phyloP scores from a whole-genome alignment of 2,329 filamentous ascomycete species.

The Venturia oleaginea region DNA sequence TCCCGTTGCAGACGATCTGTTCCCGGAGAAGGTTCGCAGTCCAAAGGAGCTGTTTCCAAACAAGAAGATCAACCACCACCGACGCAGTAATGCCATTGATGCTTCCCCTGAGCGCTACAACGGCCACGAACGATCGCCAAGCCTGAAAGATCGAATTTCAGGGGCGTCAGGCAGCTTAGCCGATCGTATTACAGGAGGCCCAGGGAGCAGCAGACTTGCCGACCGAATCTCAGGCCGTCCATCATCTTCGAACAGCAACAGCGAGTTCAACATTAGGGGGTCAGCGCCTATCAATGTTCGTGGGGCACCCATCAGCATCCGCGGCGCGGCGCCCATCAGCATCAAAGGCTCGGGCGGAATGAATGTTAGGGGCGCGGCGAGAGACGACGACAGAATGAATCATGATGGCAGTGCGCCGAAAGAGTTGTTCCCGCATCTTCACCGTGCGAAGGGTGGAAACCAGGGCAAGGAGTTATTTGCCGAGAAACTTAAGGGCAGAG shows the following conservation, averaged over 20 bases:
- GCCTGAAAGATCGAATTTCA: neutral
- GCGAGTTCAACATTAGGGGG: slow-evolving; percentile 20
- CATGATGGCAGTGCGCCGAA: slow-evolving; percentile 16
- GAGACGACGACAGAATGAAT: slow-evolving; percentile 1
- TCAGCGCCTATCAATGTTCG: slow-evolving; percentile 14
- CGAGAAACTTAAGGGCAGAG: slow-evolving; percentile 24
- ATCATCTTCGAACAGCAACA: slow-evolving; percentile 14
- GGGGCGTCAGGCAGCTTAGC: neutral
- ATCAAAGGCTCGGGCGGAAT: slow-evolving; percentile 18
- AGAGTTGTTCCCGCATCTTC: slow-evolving; percentile 23
- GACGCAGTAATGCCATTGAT: slow-evolving; percentile 35
- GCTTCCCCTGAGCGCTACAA: slow-evolving; percentile 14
- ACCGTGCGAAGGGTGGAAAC: slow-evolving; percentile 19
- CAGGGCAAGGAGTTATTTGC: slow-evolving; percentile 25
- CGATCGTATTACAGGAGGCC: slow-evolving; percentile 8
- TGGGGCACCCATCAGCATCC: slow-evolving; percentile 16
- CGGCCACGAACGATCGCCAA: slow-evolving; percentile 19
- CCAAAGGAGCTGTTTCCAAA: slow-evolving; percentile 30
- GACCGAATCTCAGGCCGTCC: slow-evolving; percentile 16
- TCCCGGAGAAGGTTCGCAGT: slow-evolving; percentile 12
- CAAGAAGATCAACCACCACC: slow-evolving; percentile 31
- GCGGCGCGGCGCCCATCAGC: slow-evolving; percentile 3
- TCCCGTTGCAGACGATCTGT: slow-evolving; percentile 16
- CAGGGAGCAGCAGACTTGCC: slow-evolving; percentile 10
- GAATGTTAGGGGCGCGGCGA: slow-evolving; percentile 26